Percentiles rank a stretch among this genome's conserved stretches.
Conservation (phyloP, 2,329 filamentous ascomycete genomes). For the Colletotrichum neosansevieriae region DNA sequence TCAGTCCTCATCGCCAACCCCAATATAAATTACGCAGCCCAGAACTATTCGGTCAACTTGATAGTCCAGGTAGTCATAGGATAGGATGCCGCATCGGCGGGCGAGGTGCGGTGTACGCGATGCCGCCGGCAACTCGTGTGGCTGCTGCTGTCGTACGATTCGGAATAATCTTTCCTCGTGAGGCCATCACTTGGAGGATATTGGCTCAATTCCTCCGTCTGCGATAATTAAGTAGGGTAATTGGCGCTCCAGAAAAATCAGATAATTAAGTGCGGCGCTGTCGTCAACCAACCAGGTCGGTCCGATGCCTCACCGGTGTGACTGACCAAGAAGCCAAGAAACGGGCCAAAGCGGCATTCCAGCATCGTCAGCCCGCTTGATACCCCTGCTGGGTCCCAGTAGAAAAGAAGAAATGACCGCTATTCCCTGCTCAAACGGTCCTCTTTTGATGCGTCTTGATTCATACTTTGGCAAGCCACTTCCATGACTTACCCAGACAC, state of each 20-base stretch:
- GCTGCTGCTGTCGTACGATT: constrained; percentile 9
- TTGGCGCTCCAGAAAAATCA: constrained; percentile 13
- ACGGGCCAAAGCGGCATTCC: not conserved
- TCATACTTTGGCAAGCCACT: constrained; percentile 41
- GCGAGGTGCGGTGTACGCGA: constrained; percentile 20
- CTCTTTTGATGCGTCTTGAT: not conserved
- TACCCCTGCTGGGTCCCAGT: constrained; percentile 3
- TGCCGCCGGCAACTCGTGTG: not conserved
- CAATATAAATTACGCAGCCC: not conserved
- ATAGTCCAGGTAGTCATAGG: not conserved
- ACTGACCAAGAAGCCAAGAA: not conserved
- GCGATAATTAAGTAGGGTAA: not conserved
- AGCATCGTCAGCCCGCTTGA: not conserved
- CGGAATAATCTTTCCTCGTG: not conserved
- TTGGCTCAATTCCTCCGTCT: not conserved
- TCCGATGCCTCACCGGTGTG: constrained; percentile 17
- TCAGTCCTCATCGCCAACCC: not conserved
- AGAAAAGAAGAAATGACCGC: constrained; percentile 29
- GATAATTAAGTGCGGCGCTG: constrained; percentile 8
- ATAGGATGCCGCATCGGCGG: not conserved
- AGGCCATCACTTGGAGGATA: not conserved
- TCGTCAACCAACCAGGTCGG: constrained; percentile 25
- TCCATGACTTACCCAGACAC: constrained; percentile 40
- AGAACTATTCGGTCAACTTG: not conserved
- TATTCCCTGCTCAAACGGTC: not conserved